Evolutionary conservation across 441 rosid species (phyloP).

Genomic region (Euphorbia neoarborescens): DNA sequence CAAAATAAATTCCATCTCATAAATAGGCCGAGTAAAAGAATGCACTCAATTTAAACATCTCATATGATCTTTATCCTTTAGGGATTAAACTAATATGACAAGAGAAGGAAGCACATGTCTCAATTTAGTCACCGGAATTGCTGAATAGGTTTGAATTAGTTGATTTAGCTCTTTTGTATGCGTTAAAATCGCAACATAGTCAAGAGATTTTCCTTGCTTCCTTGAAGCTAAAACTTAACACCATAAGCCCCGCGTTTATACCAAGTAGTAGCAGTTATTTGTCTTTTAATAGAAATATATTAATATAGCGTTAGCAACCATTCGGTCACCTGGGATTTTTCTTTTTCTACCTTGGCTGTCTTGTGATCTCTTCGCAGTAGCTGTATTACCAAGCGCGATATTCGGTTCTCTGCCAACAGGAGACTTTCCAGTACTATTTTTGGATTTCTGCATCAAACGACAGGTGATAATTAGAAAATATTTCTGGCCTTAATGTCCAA

Average conservation of each 20-base stretch:
- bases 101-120: background rate
- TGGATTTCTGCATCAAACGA: constrained; percentile 34
- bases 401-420: constrained; percentile 29
- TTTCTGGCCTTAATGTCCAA: background rate
- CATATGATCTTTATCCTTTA: background rate
- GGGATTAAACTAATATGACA: background rate
- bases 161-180: background rate
- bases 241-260: constrained; percentile 12
- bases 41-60: background rate
- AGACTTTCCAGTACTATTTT: constrained; percentile 22
- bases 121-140: background rate
- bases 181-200: background rate
- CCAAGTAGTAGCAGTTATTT: constrained; percentile 12
- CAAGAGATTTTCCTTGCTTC: background rate
- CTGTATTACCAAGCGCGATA: constrained; percentile 18
- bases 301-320: constrained; percentile 6
- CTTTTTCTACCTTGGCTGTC: constrained; percentile 32
- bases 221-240: background rate
- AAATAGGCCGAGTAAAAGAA: background rate
- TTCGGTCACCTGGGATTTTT: constrained; percentile 42
- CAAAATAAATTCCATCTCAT: constrained; percentile 12
- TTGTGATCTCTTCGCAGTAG: constrained; percentile 34
- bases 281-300: background rate
- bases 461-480: constrained; percentile 12
- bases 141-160: background rate